phyloP scores from a whole-genome alignment of 2,329 filamentous ascomycete species.

The Dactylella cylindrospora region DNA sequence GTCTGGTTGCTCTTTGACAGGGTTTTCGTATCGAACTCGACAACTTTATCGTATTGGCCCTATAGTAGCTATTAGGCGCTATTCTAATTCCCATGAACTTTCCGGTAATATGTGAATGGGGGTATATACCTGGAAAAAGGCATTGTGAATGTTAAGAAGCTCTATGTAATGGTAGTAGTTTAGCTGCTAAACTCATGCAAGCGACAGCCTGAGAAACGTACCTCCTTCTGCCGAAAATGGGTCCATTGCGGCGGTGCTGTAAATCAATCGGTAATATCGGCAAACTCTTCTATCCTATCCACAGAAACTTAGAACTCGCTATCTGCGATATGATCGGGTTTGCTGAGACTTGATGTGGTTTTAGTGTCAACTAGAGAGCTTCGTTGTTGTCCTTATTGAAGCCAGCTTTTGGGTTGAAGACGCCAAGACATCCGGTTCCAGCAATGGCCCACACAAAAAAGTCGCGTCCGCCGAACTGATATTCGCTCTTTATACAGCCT shows the following conservation, averaged over 20 bases:
- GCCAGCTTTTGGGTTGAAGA: slow-evolving; percentile 44
- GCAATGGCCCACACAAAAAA: slow-evolving; percentile 24
- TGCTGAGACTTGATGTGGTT: slow-evolving; percentile 14
- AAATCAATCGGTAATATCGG: too few species aligned
- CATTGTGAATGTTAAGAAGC: slow-evolving; percentile 70
- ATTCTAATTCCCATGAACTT: too few species aligned
- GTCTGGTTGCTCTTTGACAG: slow-evolving; percentile 77
- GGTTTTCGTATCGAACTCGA: slow-evolving; percentile 79
- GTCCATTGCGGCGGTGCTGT: slow-evolving; percentile 65
- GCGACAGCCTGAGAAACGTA: slow-evolving; percentile 4
- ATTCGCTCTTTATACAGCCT: background rate
- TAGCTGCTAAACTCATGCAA: background rate
- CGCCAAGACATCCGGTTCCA: slow-evolving; percentile 38
- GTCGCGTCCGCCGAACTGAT: slow-evolving; percentile 36
- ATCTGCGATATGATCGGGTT: too few species aligned
- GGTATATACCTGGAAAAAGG: slow-evolving; percentile 61
- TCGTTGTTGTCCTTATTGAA: too few species aligned
- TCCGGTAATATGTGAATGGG: too few species aligned
- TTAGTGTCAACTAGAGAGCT: too few species aligned
- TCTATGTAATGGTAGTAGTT: slow-evolving; percentile 52
- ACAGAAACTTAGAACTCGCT: too few species aligned
- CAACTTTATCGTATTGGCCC: slow-evolving; percentile 81
- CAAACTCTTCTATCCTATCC: too few species aligned
- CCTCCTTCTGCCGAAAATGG: slow-evolving; percentile 68
- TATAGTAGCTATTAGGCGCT: too few species aligned